These are phyloP conservation scores for Aspergillus wentii DNA, from an alignment of 495 filamentous ascomycete species.

Conservation along the genomic window DNA sequence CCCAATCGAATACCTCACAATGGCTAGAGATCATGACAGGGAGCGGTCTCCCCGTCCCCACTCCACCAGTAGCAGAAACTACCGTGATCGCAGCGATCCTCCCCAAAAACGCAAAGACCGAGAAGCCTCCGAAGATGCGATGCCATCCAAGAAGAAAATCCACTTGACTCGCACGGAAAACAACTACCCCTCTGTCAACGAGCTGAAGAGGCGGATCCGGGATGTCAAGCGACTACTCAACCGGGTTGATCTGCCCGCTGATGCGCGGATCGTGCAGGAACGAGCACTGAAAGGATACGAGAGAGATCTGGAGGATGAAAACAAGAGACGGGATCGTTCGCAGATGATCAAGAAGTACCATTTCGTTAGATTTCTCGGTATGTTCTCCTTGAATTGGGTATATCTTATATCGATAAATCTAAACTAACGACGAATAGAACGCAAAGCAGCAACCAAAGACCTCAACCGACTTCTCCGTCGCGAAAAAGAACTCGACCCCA, in stretches of 20 bases:
- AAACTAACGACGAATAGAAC: slow-evolving; percentile 47
- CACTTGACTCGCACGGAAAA: slow-evolving; percentile 21
- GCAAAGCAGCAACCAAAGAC: slow-evolving; percentile 74
- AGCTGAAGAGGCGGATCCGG: slow-evolving; percentile 48
- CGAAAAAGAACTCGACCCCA: slow-evolving; percentile 40
- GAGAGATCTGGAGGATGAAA: slow-evolving; percentile 62
- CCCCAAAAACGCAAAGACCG: slow-evolving; percentile 25
- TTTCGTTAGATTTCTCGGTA: slow-evolving; percentile 87
- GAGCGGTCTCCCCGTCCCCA: slow-evolving; percentile 2
- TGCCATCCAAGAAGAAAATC: slow-evolving; percentile 15
- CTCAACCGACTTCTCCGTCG: slow-evolving; percentile 51
- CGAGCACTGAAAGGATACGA: slow-evolving; percentile 73
- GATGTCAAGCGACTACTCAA: slow-evolving; percentile 56
- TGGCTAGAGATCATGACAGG: slow-evolving; percentile 9
- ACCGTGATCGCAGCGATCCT: slow-evolving; percentile 11
- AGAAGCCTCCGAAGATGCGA: slow-evolving; percentile 20
- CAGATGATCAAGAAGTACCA: slow-evolving; percentile 85
- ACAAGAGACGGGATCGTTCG: slow-evolving; percentile 55
- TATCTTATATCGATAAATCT: slow-evolving; percentile 2
- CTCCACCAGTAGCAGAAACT: slow-evolving; percentile 10
- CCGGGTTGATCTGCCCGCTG: slow-evolving; percentile 61
- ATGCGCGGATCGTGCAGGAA: slow-evolving; percentile 71
- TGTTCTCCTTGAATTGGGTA: slow-evolving; percentile 4
- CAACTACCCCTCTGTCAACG: slow-evolving; percentile 43
- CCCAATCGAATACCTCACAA: slow-evolving; percentile 5